These are phyloP conservation scores for Aegilops sharonensis DNA, from an alignment of 176 grass and related monocot genomes.

Conservation along the genomic window DNA sequence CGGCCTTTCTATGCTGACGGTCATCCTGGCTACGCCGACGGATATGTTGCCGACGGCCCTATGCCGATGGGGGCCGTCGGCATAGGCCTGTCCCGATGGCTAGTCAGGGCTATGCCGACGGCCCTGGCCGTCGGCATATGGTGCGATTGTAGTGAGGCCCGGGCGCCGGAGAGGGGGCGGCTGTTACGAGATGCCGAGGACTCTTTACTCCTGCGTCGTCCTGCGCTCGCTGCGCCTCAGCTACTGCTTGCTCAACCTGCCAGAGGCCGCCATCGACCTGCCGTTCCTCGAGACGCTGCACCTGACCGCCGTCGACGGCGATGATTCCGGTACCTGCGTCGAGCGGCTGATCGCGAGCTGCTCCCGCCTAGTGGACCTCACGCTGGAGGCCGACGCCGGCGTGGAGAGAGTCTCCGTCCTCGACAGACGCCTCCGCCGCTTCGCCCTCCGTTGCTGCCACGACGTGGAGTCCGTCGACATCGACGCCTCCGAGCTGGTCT, in stretches of 20 bases:
- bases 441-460: background rate
- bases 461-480: background rate
- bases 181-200: background rate
- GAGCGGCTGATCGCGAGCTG: background rate
- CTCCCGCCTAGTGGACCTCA: background rate
- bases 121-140: no score
- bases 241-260: background rate
- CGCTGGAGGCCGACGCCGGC: background rate
- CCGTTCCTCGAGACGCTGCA: background rate
- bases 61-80: no score
- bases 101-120: no score
- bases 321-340: background rate
- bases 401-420: background rate
- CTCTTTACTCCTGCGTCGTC: background rate
- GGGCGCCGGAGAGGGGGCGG: background rate
- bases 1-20: no score
- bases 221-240: background rate
- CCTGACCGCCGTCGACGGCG: background rate
- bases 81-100: no score
- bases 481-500: background rate
- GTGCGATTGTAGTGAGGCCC: no score
- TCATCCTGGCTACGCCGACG: no score
- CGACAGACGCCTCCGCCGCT: background rate
- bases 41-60: no score
- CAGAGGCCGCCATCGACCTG: background rate